Evolutionary conservation across 2,329 filamentous ascomycete genomes (phyloP), one percentile per base, ranked within the genome.

Genomic region (Pseudogymnoascus sp.): DNA sequence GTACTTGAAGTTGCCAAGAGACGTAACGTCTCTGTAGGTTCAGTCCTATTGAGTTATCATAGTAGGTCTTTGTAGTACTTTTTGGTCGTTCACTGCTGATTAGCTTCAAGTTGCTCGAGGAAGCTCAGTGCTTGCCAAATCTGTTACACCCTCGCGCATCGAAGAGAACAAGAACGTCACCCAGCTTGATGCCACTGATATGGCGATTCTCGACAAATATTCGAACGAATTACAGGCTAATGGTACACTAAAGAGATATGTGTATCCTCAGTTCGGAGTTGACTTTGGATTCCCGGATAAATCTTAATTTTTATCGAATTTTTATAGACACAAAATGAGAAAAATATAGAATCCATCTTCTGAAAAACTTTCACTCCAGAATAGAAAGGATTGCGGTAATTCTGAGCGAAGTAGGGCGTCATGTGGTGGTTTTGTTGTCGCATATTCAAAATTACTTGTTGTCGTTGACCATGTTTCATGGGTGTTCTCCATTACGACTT

Each of bases 81-180:
- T 44, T 47, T 47, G 21, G 8, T 47, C 42, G 42, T 47, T 47
- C 42, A 47, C 19, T 23, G 42, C 42, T 47, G 21, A 47, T 15
- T 23, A 23, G 42, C 42, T 47, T 47, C 19, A 23, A 89, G 87
- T 90, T 57, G 82, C 85, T 62, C 83, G 87, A 65, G 87, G 87
- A 68, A 83, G 79, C 72, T 89, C 87, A 6, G 89, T 91, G 17
- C 80, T 92, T 28, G 83, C 89, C 70, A 91, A 91, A 76, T 90
- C 87, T 0, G 86, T 89, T 40, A 89, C 82, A 6, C 82, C 83
- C 13, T 80, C 81, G 59, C 82, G 88, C 69, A 91, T 91, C 75
- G 83, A 87, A 72, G 81, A 86, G 70, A 92, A 92, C 76, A 78
- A 83, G 73, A 82, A 87, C 67, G 79, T 90, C 63, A 80, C 89